Evolutionary conservation across 768 basidiomycete species (phyloP).

Genomic region (Chalciporus sphaerocephalus): DNA sequence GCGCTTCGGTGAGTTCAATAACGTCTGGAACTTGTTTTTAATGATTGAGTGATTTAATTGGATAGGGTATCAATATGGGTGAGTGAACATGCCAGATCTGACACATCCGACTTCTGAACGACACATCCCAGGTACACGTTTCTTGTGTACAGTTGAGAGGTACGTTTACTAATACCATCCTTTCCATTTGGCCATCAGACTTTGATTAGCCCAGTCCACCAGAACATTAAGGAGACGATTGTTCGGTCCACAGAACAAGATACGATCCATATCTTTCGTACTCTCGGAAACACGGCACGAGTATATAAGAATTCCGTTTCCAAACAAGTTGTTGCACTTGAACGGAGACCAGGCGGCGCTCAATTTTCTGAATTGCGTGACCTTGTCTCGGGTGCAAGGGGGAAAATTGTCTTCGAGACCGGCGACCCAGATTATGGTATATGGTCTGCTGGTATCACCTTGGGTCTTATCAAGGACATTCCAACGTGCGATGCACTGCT

Average conservation of each 20-base stretch:
- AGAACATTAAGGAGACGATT: constrained; percentile 87
- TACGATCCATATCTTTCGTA: constrained; percentile 88
- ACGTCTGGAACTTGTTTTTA: neutral
- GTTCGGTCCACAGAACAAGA: constrained; percentile 78
- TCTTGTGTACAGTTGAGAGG: constrained; percentile 90
- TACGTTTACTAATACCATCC: constrained; percentile 24
- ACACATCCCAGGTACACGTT: constrained; percentile 57
- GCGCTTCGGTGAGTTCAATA: constrained; percentile 58
- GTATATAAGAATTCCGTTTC: constrained; percentile 85
- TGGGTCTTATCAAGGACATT: constrained; percentile 78
- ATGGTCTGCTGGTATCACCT: constrained; percentile 65
- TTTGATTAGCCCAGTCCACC: constrained; percentile 70
- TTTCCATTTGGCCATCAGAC: neutral
- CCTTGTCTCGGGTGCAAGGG: constrained; percentile 67
- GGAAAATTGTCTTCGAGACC: constrained; percentile 70
- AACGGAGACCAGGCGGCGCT: constrained; percentile 75
- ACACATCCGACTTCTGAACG: neutral
- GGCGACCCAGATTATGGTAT: constrained; percentile 88
- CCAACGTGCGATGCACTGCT: constrained; percentile 77
- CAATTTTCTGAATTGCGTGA: constrained; percentile 84
- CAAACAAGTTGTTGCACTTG: constrained; percentile 78
- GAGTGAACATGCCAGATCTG: constrained; percentile 1
- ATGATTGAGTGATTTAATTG: neutral
- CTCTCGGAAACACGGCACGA: constrained; percentile 76
- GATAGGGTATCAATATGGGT: constrained; percentile 85